These are phyloP conservation scores for Rhynchosporium agropyri DNA, from an alignment of 2,329 filamentous ascomycete species.

Conservation along the genomic window DNA sequence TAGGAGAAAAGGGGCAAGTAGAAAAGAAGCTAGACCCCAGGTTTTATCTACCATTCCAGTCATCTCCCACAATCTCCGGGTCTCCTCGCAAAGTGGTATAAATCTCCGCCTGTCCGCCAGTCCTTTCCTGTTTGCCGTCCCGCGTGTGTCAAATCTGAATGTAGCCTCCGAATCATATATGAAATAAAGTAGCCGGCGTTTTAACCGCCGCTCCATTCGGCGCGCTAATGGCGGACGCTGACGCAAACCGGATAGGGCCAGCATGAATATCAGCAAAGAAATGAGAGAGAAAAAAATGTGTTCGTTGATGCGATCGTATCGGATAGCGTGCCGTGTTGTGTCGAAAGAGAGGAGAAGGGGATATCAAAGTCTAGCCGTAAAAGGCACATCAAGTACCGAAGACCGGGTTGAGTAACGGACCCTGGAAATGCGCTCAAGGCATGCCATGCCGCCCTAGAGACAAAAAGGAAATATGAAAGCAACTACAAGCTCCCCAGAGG, in stretches of 20 bases:
- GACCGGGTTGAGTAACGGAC: no score
- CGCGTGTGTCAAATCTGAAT: slow-evolving; percentile 9
- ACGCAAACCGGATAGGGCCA: neutral
- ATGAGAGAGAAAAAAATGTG: slow-evolving; percentile 3
- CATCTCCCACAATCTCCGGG: neutral
- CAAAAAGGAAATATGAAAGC: neutral
- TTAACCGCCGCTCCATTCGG: no score
- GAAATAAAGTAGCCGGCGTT: no score
- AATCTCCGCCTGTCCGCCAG: neutral
- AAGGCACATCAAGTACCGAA: neutral
- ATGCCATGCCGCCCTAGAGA: neutral
- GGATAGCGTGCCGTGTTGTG: neutral
- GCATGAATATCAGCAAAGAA: slow-evolving; percentile 6
- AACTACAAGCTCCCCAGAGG: slow-evolving; percentile 37
- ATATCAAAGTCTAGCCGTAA: neutral
- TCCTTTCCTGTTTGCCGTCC: neutral
- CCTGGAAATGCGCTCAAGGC: neutral
- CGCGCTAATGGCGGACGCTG: no score
- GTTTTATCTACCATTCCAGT: neutral
- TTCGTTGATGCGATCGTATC: neutral
- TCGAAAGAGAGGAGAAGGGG: neutral
- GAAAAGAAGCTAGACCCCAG: neutral
- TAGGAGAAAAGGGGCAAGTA: no score
- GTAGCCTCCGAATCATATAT: neutral
- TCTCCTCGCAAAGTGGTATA: neutral